Conservation (phyloP, 768 basidiomycete species). For the Naganishia vishniacii region DNA sequence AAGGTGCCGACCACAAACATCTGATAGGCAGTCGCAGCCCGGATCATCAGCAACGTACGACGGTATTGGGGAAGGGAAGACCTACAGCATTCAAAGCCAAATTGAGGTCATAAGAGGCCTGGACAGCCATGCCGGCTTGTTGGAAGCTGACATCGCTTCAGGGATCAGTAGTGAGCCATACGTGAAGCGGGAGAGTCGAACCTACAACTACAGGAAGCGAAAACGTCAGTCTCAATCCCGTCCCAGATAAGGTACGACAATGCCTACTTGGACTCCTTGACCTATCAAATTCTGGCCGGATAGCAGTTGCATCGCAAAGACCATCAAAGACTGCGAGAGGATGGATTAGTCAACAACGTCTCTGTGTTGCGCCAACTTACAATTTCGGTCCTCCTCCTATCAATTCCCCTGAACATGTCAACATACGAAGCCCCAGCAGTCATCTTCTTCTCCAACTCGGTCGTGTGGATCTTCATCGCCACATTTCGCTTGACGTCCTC, state of each 20-base stretch:
- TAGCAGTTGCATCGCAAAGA: slow-evolving; percentile 29
- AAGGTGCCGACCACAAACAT: slow-evolving; percentile 48
- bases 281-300: slow-evolving; percentile 36
- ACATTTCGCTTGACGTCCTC: slow-evolving; percentile 45
- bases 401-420: slow-evolving; percentile 50
- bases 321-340: slow-evolving; percentile 26
- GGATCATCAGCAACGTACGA: no score
- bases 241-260: no score
- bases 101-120: slow-evolving; percentile 35
- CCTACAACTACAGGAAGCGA: no score
- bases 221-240: no score
- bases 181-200: no score
- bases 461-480: slow-evolving; percentile 49
- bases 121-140: slow-evolving; percentile 37
- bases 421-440: slow-evolving; percentile 46
- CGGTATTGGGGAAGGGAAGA: no score
- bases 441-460: slow-evolving; percentile 47
- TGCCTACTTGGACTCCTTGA: slow-evolving; percentile 41
- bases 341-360: not conserved
- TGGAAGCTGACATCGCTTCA: slow-evolving; percentile 23
- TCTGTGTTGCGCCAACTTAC: not conserved
- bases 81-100: slow-evolving; percentile 33
- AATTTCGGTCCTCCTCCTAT: slow-evolving; percentile 33
- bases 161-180: no score
- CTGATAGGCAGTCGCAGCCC: not conserved